Evolutionary conservation across 352 stramenopile genomes (phyloP).

Genomic region (Pythium brassicae): DNA sequence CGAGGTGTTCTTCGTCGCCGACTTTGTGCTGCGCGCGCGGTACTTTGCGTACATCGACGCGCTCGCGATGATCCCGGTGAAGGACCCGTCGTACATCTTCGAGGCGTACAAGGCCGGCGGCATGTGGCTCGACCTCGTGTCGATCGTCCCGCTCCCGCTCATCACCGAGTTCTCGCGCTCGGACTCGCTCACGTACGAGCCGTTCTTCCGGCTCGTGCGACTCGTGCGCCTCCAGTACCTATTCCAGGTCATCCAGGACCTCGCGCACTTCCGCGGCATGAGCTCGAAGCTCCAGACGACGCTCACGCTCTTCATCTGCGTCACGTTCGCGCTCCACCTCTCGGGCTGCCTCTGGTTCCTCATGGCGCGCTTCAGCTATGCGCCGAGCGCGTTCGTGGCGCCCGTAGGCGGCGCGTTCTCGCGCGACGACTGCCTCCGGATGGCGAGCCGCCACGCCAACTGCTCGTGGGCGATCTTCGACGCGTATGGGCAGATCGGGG

Average conservation of each 20-base stretch:
- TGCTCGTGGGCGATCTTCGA: constrained; percentile 77
- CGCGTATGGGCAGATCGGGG: constrained; percentile 56
- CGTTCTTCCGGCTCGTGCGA: constrained; percentile 38
- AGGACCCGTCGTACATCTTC: constrained; percentile 62
- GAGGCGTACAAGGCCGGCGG: constrained; percentile 48
- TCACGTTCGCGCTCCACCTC: constrained; percentile 59
- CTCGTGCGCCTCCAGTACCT: constrained; percentile 55
- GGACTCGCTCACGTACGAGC: constrained; percentile 32
- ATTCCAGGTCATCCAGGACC: constrained; percentile 41
- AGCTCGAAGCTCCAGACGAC: constrained; percentile 60
- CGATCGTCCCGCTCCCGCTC: constrained; percentile 50
- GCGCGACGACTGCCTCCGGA: constrained; percentile 34
- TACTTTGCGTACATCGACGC: constrained; percentile 71
- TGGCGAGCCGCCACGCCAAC: constrained; percentile 45
- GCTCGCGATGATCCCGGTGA: constrained; percentile 58
- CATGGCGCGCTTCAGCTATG: constrained; percentile 57
- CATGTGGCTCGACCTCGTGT: constrained; percentile 48
- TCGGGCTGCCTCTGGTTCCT: constrained; percentile 72
- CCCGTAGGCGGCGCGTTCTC: constrained; percentile 24
- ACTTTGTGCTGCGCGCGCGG: constrained; percentile 46
- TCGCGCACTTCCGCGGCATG: constrained; percentile 41
- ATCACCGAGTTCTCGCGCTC: constrained; percentile 43
- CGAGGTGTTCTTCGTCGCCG: constrained; percentile 48
- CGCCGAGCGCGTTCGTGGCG: constrained; percentile 19
- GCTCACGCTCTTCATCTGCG: constrained; percentile 54